Conservation (phyloP, 139 green algal species). For the Choricystis sp. region DNA sequence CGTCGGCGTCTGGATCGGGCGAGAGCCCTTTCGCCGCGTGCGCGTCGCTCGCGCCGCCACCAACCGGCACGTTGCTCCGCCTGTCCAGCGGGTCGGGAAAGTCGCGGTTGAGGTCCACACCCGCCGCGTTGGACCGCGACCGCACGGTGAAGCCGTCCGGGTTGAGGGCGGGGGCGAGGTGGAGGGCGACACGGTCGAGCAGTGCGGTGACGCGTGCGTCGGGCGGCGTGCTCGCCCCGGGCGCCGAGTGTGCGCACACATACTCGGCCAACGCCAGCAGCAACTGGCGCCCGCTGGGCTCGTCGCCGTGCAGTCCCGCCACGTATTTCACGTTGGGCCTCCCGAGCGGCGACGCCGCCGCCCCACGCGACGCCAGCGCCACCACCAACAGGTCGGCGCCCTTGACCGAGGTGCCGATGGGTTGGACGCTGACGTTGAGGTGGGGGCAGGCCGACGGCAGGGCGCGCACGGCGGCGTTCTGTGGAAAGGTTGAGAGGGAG, state of each 20-base stretch:
- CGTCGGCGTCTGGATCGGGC: too few species aligned
- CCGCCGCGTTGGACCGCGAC: conserved; percentile 26
- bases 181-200: conserved; percentile 52
- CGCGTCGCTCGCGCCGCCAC: not conserved
- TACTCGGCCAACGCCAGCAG: conserved; percentile 56
- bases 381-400: not conserved
- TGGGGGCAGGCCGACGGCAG: not conserved
- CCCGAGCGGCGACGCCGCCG: not conserved
- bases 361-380: not conserved
- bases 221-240: conserved; percentile 36
- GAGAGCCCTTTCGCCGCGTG: not conserved
- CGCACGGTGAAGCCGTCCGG: conserved; percentile 65
- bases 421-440: not conserved
- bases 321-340: conserved; percentile 24
- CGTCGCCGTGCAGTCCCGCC: conserved; percentile 76
- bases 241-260: conserved; percentile 39
- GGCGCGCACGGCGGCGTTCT: not conserved
- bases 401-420: not conserved
- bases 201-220: too few species aligned
- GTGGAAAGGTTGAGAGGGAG: not conserved
- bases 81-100: conserved; percentile 62
- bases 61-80: not conserved
- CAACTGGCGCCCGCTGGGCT: conserved; percentile 61
- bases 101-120: conserved; percentile 75
- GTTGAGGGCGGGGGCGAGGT: conserved; percentile 66